A percentile compares a stretch with the other conserved stretches of the same genome.
Conservation (phyloP, 2,329 filamentous ascomycete species). For the Fusarium cicatricum region DNA sequence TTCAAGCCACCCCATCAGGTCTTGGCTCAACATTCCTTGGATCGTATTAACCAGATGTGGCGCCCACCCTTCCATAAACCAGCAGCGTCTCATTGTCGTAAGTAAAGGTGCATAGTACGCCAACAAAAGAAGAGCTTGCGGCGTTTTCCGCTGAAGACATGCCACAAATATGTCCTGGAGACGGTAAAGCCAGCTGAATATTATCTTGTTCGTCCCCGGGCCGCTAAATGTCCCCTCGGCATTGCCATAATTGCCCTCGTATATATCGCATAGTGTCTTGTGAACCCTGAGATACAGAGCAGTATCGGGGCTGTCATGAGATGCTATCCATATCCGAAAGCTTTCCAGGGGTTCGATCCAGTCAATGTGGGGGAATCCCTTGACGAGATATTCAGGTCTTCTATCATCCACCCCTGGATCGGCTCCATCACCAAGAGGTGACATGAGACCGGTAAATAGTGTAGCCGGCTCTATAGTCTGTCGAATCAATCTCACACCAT, state of each 20-base stretch:
- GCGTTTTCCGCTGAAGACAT: slow-evolving; percentile 39
- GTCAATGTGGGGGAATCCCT: slow-evolving; percentile 33
- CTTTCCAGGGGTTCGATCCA: slow-evolving; percentile 36
- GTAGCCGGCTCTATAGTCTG: slow-evolving; percentile 40
- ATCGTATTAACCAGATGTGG: slow-evolving; percentile 37
- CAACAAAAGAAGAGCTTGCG: slow-evolving; percentile 40
- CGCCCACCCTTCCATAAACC: slow-evolving; percentile 39
- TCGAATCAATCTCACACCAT: slow-evolving; percentile 39
- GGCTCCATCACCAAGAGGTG: slow-evolving; percentile 29
- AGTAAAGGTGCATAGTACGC: slow-evolving; percentile 40
- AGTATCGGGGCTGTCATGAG: slow-evolving; percentile 37
- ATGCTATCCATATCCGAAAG: slow-evolving; percentile 35
- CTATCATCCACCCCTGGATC: slow-evolving; percentile 24
- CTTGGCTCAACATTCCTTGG: slow-evolving; percentile 26
- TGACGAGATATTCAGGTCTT: slow-evolving; percentile 33
- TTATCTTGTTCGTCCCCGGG: slow-evolving; percentile 25
- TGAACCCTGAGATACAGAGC: slow-evolving; percentile 38
- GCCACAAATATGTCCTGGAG: slow-evolving; percentile 40
- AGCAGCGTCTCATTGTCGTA: slow-evolving; percentile 28
- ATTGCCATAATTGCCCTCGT: slow-evolving; percentile 40
- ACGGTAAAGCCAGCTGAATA: slow-evolving; percentile 43
- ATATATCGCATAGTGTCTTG: slow-evolving; percentile 36
- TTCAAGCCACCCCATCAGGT: slow-evolving; percentile 36
- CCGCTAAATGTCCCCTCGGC: slow-evolving; percentile 27
- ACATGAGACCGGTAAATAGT: slow-evolving; percentile 41